Conservation (phyloP, 1,284 basidiomycete species). For the Cryptococcus sp. region DNA sequence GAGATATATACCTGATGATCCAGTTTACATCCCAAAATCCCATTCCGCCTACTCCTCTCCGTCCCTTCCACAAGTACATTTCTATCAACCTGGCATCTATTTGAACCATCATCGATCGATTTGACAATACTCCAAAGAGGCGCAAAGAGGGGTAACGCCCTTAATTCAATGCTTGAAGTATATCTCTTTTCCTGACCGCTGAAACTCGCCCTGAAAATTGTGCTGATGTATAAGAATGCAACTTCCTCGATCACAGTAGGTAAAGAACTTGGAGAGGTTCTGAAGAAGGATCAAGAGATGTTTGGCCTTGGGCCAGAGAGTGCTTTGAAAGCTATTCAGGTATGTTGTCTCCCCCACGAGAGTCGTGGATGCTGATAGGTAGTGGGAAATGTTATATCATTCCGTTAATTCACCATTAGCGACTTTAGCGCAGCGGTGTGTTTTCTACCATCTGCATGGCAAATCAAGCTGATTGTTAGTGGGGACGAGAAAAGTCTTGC, state of each 20-base stretch:
- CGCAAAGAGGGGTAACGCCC: background rate
- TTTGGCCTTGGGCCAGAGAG: constrained; percentile 25
- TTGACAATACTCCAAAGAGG: constrained; percentile 25
- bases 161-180: no score
- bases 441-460: background rate
- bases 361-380: background rate
- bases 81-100: constrained; percentile 21
- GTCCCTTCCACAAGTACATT: constrained; percentile 32
- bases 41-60: constrained; percentile 33
- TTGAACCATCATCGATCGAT: constrained; percentile 34
- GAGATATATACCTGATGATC: background rate
- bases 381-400: constrained; percentile 34
- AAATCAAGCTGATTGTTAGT: background rate
- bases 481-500: background rate
- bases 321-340: constrained; percentile 31
- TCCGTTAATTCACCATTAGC: constrained; percentile 27
- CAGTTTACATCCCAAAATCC: constrained; percentile 26
- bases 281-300: constrained; percentile 17
- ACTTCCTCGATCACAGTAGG: background rate
- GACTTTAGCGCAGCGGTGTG: background rate
- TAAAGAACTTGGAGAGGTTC: background rate
- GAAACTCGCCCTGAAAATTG: no score
- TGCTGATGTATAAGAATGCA: no score
- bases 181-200: no score
- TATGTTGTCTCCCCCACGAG: constrained; percentile 5